phyloP scores from a whole-genome alignment of 257 asterid genomes.

The Nicotiana paniculata region DNA sequence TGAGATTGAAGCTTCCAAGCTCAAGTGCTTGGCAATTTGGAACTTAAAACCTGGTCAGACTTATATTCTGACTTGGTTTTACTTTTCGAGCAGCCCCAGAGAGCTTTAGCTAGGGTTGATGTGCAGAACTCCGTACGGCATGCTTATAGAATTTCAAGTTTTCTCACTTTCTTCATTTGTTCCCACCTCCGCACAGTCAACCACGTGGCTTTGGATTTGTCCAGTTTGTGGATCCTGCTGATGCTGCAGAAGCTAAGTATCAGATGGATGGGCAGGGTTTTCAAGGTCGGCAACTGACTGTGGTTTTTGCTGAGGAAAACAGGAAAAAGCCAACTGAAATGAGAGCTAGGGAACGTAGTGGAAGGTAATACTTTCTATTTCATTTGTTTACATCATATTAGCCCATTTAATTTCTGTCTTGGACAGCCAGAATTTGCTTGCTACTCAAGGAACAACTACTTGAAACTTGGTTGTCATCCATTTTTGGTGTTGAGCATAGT shows the following conservation, averaged over 20 bases:
- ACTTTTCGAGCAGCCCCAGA: not conserved
- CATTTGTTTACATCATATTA: not conserved
- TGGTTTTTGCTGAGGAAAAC: conserved; percentile 72
- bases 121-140: not conserved
- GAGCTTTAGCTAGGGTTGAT: not conserved
- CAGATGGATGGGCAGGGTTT: conserved; percentile 59
- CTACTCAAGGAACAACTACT: not conserved
- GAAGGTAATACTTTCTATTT: not conserved
- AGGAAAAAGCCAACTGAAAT: conserved; percentile 75
- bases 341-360: conserved; percentile 58
- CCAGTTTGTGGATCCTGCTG: conserved; percentile 63
- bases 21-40: not conserved
- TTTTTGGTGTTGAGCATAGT: not conserved
- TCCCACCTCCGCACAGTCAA: conserved; percentile 33
- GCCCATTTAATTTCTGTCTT: not conserved
- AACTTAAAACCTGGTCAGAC: not conserved
- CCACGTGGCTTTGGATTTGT: conserved; percentile 92
- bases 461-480: not conserved
- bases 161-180: not conserved
- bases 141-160: not conserved
- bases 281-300: conserved; percentile 63
- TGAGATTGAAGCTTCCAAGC: not conserved
- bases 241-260: conserved; percentile 83
- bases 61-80: not conserved
- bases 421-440: not conserved